Evolutionary conservation across 805 yeast genomes (phyloP).

Genomic region (Kuraishia molischiana): DNA sequence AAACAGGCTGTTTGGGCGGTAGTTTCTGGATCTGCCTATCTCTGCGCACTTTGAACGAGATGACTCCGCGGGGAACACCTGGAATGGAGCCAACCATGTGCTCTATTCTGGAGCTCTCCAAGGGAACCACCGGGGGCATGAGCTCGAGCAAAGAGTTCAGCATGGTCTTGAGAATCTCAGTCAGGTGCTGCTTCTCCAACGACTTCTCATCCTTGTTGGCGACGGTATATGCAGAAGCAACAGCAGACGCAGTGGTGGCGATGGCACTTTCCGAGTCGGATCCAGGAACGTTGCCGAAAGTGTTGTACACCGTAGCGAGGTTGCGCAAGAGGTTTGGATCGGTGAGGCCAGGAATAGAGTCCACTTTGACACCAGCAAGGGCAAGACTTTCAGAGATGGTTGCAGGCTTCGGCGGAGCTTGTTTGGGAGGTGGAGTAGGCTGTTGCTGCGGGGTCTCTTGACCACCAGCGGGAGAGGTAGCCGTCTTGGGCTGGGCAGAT

Average conservation of each 20-base stretch:
- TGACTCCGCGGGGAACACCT: conserved; percentile 18
- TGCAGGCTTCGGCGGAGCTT: conserved; percentile 10
- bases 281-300: background rate
- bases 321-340: background rate
- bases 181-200: conserved; percentile 9
- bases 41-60: conserved; percentile 17
- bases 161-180: conserved; percentile 11
- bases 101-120: conserved; percentile 5
- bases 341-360: background rate
- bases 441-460: conserved; percentile 4
- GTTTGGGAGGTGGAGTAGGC: too few relatives aligned
- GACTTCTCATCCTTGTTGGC: conserved; percentile 13
- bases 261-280: conserved; percentile 6
- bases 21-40: conserved; percentile 1
- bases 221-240: conserved; percentile 26
- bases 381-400: conserved; percentile 11
- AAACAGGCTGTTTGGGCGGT: background rate
- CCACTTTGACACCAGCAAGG: conserved; percentile 8
- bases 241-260: conserved; percentile 26
- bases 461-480: background rate
- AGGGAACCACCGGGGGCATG: conserved; percentile 11
- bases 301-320: background rate
- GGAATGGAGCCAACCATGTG: conserved; percentile 6
- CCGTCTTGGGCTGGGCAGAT: conserved; percentile 6
- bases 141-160: conserved; percentile 4